A percentile compares a stretch with the other conserved stretches of the same genome.
phyloP scores from a whole-genome alignment of 768 basidiomycete species.

The Crucibulum laeve region DNA sequence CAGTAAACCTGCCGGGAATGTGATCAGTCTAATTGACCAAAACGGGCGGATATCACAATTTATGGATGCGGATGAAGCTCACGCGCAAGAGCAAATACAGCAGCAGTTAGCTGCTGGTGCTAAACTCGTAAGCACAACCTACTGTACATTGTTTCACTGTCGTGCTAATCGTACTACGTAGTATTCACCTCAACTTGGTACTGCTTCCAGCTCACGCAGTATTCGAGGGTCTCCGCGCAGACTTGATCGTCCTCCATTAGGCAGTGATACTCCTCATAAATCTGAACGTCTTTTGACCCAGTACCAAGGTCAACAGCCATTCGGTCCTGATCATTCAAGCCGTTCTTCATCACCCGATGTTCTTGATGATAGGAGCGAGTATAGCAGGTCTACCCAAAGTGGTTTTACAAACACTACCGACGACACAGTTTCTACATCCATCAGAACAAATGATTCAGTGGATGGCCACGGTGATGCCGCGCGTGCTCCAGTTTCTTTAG shows the following conservation, averaged over 20 bases:
- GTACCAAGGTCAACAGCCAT: too few species aligned
- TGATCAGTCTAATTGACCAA: conserved; percentile 31
- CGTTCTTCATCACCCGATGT: conserved; percentile 35
- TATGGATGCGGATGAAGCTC: conserved; percentile 84
- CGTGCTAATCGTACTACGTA: conserved; percentile 19
- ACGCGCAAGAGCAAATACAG: conserved; percentile 84
- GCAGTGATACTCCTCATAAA: conserved; percentile 34
- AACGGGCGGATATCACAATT: conserved; percentile 73
- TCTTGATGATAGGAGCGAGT: conserved; percentile 55
- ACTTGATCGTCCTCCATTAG: conserved; percentile 40
- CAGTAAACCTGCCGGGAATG: conserved; percentile 23
- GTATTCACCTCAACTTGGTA: conserved; percentile 61
- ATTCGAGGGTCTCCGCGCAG: conserved; percentile 66
- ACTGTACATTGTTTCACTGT: conserved; percentile 1
- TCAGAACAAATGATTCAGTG: conserved; percentile 39
- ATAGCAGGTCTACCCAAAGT: conserved; percentile 41
- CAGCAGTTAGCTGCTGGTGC: conserved; percentile 76
- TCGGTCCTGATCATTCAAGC: conserved; percentile 37
- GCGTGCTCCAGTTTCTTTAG: conserved; percentile 45
- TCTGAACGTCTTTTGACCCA: conserved; percentile 39
- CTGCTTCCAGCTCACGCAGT: conserved; percentile 62
- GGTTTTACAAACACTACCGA: conserved; percentile 40
- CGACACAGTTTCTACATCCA: conserved; percentile 53
- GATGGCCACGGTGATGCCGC: too few species aligned
- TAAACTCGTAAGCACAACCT: conserved; percentile 48